A percentile compares a stretch with the other conserved stretches of the same genome.
Evolutionary conservation across 306 rosid genomes (phyloP).

Genomic region (Potentilla sterilis): DNA sequence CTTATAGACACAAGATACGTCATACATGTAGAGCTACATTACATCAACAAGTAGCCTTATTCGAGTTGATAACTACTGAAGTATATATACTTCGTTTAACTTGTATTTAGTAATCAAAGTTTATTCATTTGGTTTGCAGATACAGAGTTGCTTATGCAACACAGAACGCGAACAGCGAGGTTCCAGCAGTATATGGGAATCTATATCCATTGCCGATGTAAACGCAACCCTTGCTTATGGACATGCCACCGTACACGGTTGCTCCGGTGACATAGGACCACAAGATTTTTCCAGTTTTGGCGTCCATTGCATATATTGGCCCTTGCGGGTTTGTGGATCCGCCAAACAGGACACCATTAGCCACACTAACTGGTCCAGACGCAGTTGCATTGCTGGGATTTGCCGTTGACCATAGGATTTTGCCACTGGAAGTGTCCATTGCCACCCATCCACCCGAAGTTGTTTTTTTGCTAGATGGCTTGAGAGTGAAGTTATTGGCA

Average conservation of each 20-base stretch:
- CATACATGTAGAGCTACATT: not conserved
- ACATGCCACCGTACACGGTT: constrained; percentile 45
- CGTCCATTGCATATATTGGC: constrained; percentile 34
- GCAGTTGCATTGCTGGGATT: constrained; percentile 25
- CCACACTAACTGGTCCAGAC: constrained; percentile 41
- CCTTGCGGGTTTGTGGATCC: constrained; percentile 36
- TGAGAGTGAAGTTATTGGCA: constrained; percentile 33
- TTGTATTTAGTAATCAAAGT: not conserved
- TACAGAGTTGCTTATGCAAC: not conserved
- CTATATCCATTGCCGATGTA: constrained; percentile 2
- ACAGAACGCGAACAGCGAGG: constrained; percentile 15
- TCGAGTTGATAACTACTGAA: not conserved
- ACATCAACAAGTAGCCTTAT: not conserved
- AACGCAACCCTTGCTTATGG: not conserved
- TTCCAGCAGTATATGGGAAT: not conserved
- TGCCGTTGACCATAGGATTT: constrained; percentile 37
- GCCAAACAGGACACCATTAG: constrained; percentile 44
- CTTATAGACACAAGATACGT: not conserved
- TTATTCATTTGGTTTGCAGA: not conserved
- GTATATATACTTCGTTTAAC: not conserved
- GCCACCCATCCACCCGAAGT: constrained; percentile 55
- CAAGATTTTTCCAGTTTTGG: constrained; percentile 26
- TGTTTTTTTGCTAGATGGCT: constrained; percentile 34
- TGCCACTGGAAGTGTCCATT: constrained; percentile 36
- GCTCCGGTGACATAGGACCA: constrained; percentile 38